A percentile compares a stretch with the other conserved stretches of the same genome.
Evolutionary conservation across 345 rosid species (phyloP).

Genomic region (Excoecaria cochinchinensis): DNA sequence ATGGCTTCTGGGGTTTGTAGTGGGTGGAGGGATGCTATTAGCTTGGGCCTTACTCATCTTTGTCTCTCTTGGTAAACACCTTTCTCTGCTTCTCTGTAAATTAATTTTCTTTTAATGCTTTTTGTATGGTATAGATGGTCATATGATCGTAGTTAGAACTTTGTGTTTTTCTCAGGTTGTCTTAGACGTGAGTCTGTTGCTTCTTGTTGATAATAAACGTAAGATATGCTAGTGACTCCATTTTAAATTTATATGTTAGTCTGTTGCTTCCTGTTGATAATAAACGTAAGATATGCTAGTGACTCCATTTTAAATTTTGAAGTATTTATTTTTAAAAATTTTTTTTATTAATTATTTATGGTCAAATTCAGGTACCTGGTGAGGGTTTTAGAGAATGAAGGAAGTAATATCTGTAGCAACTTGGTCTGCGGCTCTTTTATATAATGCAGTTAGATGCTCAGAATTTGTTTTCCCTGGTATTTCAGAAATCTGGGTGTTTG

Average conservation of each 20-base stretch:
- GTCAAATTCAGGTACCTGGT: constrained; percentile 2
- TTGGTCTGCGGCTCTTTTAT: background rate
- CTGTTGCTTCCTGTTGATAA: too few species aligned
- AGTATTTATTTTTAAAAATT: too few species aligned
- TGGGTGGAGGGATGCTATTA: constrained; percentile 91
- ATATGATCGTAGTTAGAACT: background rate
- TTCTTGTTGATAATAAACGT: background rate
- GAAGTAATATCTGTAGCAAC: background rate
- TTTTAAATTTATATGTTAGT: background rate
- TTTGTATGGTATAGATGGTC: background rate
- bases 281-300: too few species aligned
- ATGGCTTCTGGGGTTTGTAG: constrained; percentile 82
- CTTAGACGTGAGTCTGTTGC: background rate
- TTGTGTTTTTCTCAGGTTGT: background rate
- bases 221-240: too few species aligned
- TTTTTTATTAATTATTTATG: background rate
- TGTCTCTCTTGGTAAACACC: constrained; percentile 70
- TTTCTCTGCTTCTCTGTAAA: background rate
- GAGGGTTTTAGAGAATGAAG: constrained; percentile 10
- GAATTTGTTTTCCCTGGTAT: background rate
- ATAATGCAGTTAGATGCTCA: background rate
- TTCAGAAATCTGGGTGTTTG: background rate
- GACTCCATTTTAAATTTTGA: background rate
- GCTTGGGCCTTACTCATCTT: constrained; percentile 74
- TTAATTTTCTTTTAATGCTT: background rate